Evolutionary conservation across 352 stramenopile genomes (phyloP), one percentile per base, ranked within the genome.

Genomic region (Pythium volutum): DNA sequence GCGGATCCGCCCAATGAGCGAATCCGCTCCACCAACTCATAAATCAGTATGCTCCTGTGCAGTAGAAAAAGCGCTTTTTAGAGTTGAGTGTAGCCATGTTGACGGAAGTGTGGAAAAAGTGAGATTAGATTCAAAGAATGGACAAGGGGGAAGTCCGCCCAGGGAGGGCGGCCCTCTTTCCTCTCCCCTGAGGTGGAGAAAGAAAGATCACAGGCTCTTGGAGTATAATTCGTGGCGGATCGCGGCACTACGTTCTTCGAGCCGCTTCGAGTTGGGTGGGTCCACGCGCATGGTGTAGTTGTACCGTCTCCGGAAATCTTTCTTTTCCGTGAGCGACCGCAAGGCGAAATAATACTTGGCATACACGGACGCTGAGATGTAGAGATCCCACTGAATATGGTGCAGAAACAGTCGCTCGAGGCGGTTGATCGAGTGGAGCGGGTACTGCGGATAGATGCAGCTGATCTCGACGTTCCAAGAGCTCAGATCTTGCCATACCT

Each of bases 271-370:
- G 62, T 95, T 95, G 36, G 86, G 85, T 25, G 86, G 81, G 39
- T 93, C 80, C 42, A 95, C 84, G 33, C 85, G 83, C 75, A 96
- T 93, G 2, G 85, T 93, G 64, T 92, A 94, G 59, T 95, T 96
- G 74, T 96, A 96, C 39, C 87, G 74, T 38, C 89, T 77, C 34
- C 88, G 87, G 54, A 97, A 97, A 55, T 97, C 82, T 34, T 93
- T 93, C 64, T 95, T 93, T 71, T 97, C 90, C 1, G 83, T 93
- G 16, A 97, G 75, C 25, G 84, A 94, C 3, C 97, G 89, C 43
- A 99, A 73, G 23, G 97, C 97, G 76, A 99, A 99, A 81, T 99
- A 99, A 72, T 99, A 99, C 74, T 99, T 99, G 59, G 97, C 97
- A 66, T 98, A 98, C 38, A 98, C 83, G 2, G 79, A 91, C 16